Evolutionary conservation across 2,329 filamentous ascomycete genomes (phyloP), one percentile per base, ranked within the genome.

Genomic region (Chaetothyriales sp.): DNA sequence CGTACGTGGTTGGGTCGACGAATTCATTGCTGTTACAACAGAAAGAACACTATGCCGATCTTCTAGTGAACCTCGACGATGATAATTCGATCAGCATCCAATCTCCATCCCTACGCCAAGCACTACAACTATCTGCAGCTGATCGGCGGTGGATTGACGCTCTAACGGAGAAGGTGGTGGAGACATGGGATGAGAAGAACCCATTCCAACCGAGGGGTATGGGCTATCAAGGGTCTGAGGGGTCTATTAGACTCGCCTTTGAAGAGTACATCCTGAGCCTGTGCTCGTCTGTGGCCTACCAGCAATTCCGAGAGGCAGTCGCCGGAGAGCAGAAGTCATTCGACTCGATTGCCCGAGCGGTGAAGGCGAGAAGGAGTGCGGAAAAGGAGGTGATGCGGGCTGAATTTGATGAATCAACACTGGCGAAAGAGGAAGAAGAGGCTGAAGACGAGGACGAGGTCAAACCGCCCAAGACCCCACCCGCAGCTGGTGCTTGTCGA

Each of bases 71-170:
- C 70, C 80, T 98, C 18, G 92, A 98, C 65, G 79, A 56, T 32
- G 52, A 55, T 8, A 55, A 84, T 58, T 84, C 79, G 2, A 81
- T 96, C 59, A 90, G 80, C 61, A 86, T 95, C 56, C 84, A 84
- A 0, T 94, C 88, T 0, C 71, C 83, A 1, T 85, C 86, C 4
- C 73, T 98, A 12, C 81, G 84, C 47, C 70, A 75, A 39, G 88
- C 88, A 1, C 73, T 96, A 4, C 68, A 78, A 0, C 78, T 98
- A 2, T 92, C 92, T 0, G 81, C 81, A 8, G 84, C 92, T 0
- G 92, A 98, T 63, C 79, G 92, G 53, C 78, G 92, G 51, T 98
- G 92, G 90, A 95, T 98, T 59, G 92, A 98, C 68, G 89, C 88
- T 60, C 76, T 98, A 49, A 93, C 88, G 0, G 86, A 95, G 61